These are phyloP conservation scores for Trametes punicea DNA, from an alignment of 768 basidiomycete species.

Conservation along the genomic window DNA sequence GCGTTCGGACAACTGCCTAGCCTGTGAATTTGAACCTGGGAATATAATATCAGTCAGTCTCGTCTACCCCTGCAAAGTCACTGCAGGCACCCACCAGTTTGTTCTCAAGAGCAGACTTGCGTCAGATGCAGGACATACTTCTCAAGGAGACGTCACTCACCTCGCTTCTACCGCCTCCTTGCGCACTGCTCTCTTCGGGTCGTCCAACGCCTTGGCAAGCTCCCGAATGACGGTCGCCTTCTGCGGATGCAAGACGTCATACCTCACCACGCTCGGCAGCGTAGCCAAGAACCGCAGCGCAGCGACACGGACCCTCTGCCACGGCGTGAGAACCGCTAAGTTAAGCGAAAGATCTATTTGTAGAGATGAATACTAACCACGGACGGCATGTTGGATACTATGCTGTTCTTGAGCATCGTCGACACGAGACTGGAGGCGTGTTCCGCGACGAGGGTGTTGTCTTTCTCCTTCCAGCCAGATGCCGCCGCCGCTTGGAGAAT, in stretches of 20 bases:
- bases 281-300: conserved; percentile 73
- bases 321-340: neutral
- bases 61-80: neutral
- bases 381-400: conserved; percentile 47
- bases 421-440: conserved; percentile 71
- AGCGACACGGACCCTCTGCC: conserved; percentile 71
- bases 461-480: conserved; percentile 39
- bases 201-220: conserved; percentile 76
- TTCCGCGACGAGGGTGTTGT: conserved; percentile 46
- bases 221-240: conserved; percentile 72
- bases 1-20: conserved; percentile 21
- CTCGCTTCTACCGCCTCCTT: conserved; percentile 86
- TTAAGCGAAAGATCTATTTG: neutral
- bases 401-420: conserved; percentile 66
- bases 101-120: conserved; percentile 33
- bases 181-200: conserved; percentile 81
- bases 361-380: conserved; percentile 40
- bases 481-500: conserved; percentile 71
- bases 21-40: conserved; percentile 60
- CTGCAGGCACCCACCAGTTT: conserved; percentile 39
- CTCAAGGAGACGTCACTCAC: conserved; percentile 24
- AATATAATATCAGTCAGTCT: conserved; percentile 8
- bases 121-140: neutral
- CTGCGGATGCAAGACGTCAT: conserved; percentile 78
- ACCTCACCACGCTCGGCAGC: conserved; percentile 74